Base-by-base conservation (phyloP, 768 basidiomycete species). In the Cyathus striatus region DNA sequence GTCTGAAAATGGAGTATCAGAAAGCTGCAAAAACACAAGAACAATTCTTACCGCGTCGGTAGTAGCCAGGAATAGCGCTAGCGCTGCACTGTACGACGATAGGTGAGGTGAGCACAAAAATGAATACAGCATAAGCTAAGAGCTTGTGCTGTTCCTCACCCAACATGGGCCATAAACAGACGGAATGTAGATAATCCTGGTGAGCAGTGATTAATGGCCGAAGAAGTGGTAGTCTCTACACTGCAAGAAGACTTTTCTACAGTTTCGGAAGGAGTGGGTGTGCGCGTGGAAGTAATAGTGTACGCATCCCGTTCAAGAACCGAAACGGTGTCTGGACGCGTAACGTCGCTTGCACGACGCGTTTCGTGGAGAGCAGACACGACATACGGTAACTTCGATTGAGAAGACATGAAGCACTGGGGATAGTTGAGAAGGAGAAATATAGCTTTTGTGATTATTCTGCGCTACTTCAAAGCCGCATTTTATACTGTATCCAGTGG, bases 1-100 rank as follows among this genome's bases (percentile, higher is more conserved):
- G 72, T 75, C 76, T 78, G 44, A 33, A 17, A 21, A 40, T 20
- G 17, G 26, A 25, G 9, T 23, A 16, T 13, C 13, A 41, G 38
- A 26, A 27, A 27, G 40, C 17, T 35, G 35, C 40, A 43, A 25
- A 25, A 46, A 61, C 82, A n/a, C n/a, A n/a, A n/a, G n/a, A n/a
- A n/a, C n/a, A n/a, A n/a, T n/a, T n/a, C 82, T 48, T 56, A 90
- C 90, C 39, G 86, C 78, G 60, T 91, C 89, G 4, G 89, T 91
- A 9, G 89, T 92, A 2, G 89, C 89, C 9, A 92, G 79, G 60
- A 92, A 92, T 43, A 91, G 59, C 7, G 88, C 73, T 62, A 91
- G 60, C 4, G 86, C 88, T 26, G 86, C 85, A 36, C 90, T 90
- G 55, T 22, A 45, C 40, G 13, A 22, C 20, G 21, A 16, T 35